Evolutionary conservation across 2,329 filamentous ascomycete genomes (phyloP).

Genomic region (Paracoccidioides lutzii): DNA sequence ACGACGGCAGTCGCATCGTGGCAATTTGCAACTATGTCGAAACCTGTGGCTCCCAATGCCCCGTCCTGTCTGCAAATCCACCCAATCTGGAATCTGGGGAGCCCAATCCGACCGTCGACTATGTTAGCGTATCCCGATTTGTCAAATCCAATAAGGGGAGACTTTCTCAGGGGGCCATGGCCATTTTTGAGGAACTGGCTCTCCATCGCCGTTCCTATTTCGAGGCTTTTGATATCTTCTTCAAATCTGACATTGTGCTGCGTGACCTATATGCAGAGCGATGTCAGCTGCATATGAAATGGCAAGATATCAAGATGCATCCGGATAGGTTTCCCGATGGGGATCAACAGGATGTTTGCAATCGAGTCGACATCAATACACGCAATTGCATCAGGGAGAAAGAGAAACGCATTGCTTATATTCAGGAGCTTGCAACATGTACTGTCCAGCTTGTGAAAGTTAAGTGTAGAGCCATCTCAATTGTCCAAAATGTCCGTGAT

Average conservation of each 20-base stretch:
- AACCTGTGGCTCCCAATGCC: background rate
- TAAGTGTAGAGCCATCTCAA: background rate
- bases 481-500: background rate
- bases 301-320: background rate
- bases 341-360: background rate
- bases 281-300: background rate
- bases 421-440: background rate
- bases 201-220: slow-evolving; percentile 6
- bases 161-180: background rate
- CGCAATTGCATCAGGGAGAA: background rate
- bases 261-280: background rate
- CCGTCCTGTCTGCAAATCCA: background rate
- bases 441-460: background rate
- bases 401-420: background rate
- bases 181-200: slow-evolving; percentile 1
- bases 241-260: background rate
- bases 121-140: slow-evolving; percentile 5
- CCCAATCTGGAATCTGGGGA: slow-evolving; percentile 5
- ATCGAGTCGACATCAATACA: background rate
- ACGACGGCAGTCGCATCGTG: background rate
- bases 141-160: background rate
- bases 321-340: background rate
- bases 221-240: background rate
- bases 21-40: slow-evolving; percentile 3
- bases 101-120: slow-evolving; percentile 8